Evolutionary conservation across 805 yeast genomes (phyloP), one percentile per base, ranked within the genome.

Genomic region (Kodamaea hsintzibuensis): DNA sequence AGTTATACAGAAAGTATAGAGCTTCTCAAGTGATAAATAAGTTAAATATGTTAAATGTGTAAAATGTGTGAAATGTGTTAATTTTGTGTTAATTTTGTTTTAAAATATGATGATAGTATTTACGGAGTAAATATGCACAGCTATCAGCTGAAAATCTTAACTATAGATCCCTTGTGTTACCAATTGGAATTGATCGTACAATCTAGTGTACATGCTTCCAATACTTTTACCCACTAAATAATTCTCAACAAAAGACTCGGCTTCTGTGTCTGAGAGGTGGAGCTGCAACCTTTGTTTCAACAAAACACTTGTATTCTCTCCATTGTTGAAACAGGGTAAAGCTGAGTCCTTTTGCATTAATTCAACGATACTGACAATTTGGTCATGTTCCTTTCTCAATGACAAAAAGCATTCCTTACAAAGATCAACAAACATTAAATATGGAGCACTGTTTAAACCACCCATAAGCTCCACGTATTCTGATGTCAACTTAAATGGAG

Each of bases 161-260:
- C 82, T 84, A 69, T 91, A 95, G 25, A 95, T 95, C 44, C 99
- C 99, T 73, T 95, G 99, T 0, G 98, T 92, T 48, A 91, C 73
- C 69, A 95, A 75, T 71, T 95, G 99, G 74, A 89, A 95, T 68
- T 93, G 98, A 68, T 95, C 99, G 66, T 95, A 95, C 33, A 95
- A 75, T 60, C 97, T 78, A 0, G 99, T 95, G 73, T 91, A 95
- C 59, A 89, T 81, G 64, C 95, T 90, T 10, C 96, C 96, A 54
- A 88, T 63, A 62, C 97, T 89, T 70, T 88, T 92, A 39, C 83
- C 88, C 27, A 95, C 86, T 61, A 95, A 73, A 1, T 79, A 73
- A 54, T 76, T 82, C 53, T 91, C 98, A 14, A 95, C 97, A 68
- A 88, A 92, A 1, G 73, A 72, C 59, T 88, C 96, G 49, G 84